Percentiles rank a stretch among this genome's conserved stretches.
Evolutionary conservation across 202 grass and related monocot genomes (phyloP).

Genomic region (Panicum virgatum): DNA sequence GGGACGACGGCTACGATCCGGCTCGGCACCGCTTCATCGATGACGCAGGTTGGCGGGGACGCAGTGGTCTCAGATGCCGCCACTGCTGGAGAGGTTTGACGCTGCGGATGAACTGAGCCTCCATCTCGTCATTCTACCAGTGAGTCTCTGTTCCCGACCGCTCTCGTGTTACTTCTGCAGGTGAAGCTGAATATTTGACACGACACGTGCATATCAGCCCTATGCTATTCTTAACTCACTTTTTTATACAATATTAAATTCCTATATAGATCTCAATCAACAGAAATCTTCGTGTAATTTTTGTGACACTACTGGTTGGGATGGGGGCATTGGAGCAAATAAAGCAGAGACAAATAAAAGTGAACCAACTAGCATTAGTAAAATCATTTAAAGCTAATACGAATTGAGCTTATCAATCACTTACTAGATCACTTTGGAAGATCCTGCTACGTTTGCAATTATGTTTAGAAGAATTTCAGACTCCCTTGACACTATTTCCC

Average conservation of each 20-base stretch:
- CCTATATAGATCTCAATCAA: too few species aligned
- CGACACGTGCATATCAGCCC: not conserved
- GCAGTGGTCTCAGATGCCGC: not conserved
- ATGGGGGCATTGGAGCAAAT: too few species aligned
- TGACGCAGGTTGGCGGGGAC: not conserved
- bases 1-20: slow-evolving; percentile 12
- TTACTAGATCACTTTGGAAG: not conserved
- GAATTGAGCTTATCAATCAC: not conserved
- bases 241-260: too few species aligned
- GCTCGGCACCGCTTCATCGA: not conserved
- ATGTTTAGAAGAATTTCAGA: not conserved
- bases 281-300: too few species aligned
- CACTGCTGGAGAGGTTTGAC: slow-evolving; percentile 3
- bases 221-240: accelerated
- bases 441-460: not conserved
- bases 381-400: not conserved
- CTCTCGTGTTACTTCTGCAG: not conserved
- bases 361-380: too few species aligned
- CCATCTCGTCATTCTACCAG: not conserved
- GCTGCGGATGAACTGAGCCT: slow-evolving; percentile 9
- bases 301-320: too few species aligned
- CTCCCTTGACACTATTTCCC: not conserved
- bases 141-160: not conserved
- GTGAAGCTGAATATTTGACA: not conserved
- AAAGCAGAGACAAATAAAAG: too few species aligned